phyloP scores from a whole-genome alignment of 2,329 filamentous ascomycete genomes.

The Exophiala viscosa region DNA sequence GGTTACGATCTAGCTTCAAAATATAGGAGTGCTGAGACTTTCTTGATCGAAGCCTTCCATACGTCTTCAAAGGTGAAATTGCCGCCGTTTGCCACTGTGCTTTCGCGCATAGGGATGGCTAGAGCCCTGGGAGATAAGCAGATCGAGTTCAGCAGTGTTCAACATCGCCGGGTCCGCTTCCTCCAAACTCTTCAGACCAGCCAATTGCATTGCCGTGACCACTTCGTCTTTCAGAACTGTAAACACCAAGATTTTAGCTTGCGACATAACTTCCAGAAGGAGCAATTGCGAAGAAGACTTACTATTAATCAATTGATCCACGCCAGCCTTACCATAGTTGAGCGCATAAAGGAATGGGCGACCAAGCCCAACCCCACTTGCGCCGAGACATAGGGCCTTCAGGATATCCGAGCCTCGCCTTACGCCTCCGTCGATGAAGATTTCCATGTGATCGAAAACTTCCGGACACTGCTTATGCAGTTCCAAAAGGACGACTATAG shows the following conservation, averaged over 20 bases:
- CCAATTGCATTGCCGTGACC: constrained; percentile 63
- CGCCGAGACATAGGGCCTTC: constrained; percentile 52
- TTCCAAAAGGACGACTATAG: constrained; percentile 60
- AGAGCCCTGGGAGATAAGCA: constrained; percentile 43
- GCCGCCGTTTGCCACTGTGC: not conserved
- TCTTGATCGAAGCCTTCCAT: not conserved
- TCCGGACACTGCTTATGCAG: constrained; percentile 51
- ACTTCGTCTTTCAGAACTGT: constrained; percentile 60
- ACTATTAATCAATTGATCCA: constrained; percentile 47
- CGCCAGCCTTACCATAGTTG: constrained; percentile 53
- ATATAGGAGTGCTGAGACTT: too few relatives aligned
- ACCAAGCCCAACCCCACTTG: constrained; percentile 53
- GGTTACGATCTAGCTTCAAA: too few relatives aligned
- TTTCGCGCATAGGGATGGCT: constrained; percentile 42
- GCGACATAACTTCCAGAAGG: constrained; percentile 43
- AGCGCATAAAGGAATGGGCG: constrained; percentile 52
- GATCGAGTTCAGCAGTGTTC: constrained; percentile 48
- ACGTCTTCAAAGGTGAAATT: not conserved
- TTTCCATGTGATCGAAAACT: constrained; percentile 34
- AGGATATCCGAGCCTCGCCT: constrained; percentile 52
- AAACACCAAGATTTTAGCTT: not conserved
- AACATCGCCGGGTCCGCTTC: constrained; percentile 60
- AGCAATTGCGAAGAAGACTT: constrained; percentile 46
- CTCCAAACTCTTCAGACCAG: constrained; percentile 59
- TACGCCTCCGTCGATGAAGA: constrained; percentile 49